A percentile compares a stretch with the other conserved stretches of the same genome.
phyloP scores from a whole-genome alignment of 306 rosid genomes.

The Dryas octopetala region DNA sequence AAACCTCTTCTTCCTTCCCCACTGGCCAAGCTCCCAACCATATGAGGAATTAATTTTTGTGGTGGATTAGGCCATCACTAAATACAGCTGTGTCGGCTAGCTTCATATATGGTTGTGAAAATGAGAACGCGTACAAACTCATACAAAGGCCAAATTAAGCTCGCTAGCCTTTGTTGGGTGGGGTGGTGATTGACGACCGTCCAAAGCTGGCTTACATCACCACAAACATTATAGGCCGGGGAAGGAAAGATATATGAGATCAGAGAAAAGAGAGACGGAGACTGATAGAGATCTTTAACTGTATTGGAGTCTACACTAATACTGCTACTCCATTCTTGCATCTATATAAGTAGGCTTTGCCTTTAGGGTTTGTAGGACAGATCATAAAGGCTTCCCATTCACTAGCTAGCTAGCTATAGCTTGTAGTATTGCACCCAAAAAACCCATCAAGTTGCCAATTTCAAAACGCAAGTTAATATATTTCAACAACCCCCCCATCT shows the following conservation, averaged over 20 bases:
- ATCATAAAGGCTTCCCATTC: not conserved
- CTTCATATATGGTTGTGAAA: not conserved
- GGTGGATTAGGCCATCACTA: not conserved
- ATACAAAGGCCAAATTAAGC: not conserved
- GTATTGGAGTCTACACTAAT: not conserved
- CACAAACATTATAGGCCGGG: no score
- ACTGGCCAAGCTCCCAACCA: constrained; percentile 17
- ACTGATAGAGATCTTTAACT: constrained; percentile 12
- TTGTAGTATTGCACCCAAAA: not conserved
- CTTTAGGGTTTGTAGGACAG: not conserved
- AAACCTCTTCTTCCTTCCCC: not conserved
- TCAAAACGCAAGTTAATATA: constrained; percentile 1
- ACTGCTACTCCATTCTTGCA: not conserved
- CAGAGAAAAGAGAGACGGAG: not conserved
- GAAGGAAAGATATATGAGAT: no score
- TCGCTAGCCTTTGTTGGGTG: no score
- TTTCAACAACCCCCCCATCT: not conserved
- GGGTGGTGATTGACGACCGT: not conserved
- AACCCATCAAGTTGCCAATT: not conserved
- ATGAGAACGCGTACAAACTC: not conserved
- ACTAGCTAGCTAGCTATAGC: not conserved
- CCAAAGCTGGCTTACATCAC: not conserved
- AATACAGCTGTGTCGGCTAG: constrained; percentile 12
- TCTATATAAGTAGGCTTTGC: not conserved
- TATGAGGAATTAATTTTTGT: not conserved